Percentiles rank a stretch among this genome's conserved stretches.
Evolutionary conservation across 805 yeast species (phyloP).

Genomic region (Diddensiella transvaalensis): DNA sequence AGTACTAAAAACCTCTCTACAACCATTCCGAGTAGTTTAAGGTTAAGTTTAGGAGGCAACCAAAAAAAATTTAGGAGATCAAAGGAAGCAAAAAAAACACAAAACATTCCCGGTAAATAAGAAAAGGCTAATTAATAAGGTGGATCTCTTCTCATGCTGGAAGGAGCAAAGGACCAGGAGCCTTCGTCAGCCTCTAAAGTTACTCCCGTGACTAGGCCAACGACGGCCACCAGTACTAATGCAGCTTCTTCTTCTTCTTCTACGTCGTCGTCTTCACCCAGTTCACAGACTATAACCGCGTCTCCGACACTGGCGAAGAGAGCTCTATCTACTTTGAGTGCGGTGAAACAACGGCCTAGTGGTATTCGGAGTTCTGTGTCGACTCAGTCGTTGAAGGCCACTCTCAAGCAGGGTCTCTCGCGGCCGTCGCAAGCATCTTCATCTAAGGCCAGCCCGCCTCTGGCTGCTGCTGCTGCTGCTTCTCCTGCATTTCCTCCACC

Average conservation of each 20-base stretch:
- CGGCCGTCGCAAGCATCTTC: neutral
- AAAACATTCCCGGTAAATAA: too few relatives aligned
- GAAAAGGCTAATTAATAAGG: too few relatives aligned
- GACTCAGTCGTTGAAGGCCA: slow-evolving; percentile 14
- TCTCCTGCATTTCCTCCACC: neutral
- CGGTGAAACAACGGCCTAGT: neutral
- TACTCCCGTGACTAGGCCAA: too few relatives aligned
- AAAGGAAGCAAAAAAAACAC: too few relatives aligned
- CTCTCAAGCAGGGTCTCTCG: slow-evolving; percentile 10
- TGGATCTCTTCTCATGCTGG: too few relatives aligned
- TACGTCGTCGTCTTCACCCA: neutral
- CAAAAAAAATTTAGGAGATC: too few relatives aligned
- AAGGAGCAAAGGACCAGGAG: neutral
- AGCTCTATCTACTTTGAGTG: neutral
- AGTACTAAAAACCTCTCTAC: too few relatives aligned
- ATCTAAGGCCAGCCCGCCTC: neutral
- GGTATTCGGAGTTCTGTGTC: slow-evolving; percentile 11
- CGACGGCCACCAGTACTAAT: too few relatives aligned
- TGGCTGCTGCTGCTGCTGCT: too few relatives aligned
- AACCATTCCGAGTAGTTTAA: too few relatives aligned
- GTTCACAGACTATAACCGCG: neutral
- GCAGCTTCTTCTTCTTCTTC: neutral
- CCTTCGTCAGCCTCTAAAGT: too few relatives aligned
- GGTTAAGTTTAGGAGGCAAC: too few relatives aligned
- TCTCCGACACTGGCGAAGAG: neutral